A percentile compares a stretch with the other conserved stretches of the same genome.
These are phyloP conservation scores for Dendryphion nanum DNA, from an alignment of 2,329 filamentous ascomycete genomes.

Conservation along the genomic window DNA sequence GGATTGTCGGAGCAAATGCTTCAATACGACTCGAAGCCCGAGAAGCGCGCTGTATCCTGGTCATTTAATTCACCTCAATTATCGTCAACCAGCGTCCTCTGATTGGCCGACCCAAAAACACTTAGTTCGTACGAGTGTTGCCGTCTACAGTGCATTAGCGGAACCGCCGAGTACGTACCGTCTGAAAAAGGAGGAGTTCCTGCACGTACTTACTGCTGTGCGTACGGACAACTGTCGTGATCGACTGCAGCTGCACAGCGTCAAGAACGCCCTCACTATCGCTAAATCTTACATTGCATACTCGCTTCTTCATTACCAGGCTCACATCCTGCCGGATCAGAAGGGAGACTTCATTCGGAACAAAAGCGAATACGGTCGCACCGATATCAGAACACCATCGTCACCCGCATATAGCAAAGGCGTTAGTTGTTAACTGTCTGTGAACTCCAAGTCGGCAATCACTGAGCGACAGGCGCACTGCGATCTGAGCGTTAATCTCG, in stretches of 20 bases:
- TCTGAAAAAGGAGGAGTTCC: conserved; percentile 14
- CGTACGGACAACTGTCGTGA: no score
- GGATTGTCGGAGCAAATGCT: no score
- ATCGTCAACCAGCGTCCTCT: no score
- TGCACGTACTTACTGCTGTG: conserved; percentile 18
- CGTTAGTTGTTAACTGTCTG: conserved; percentile 8
- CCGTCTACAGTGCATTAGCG: conserved; percentile 26
- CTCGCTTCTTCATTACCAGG: conserved; percentile 15
- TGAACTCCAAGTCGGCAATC: no score
- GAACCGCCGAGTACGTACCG: conserved; percentile 14
- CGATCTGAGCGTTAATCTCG: no score
- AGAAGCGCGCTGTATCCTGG: no score
- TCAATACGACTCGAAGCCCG: no score
- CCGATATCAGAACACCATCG: conserved; percentile 10
- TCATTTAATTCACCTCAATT: no score
- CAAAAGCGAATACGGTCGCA: conserved; percentile 4
- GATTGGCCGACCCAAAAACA: no score
- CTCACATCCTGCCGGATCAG: conserved; percentile 12
- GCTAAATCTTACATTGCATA: conserved; percentile 10
- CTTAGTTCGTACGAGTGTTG: no score
- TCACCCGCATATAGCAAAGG: conserved; percentile 7
- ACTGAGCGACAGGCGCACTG: no score
- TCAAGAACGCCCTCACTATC: conserved; percentile 8
- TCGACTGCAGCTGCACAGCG: conserved; percentile 9
- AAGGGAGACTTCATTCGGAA: conserved; percentile 6